Evolutionary conservation across 345 rosid species (phyloP), one percentile per base, ranked within the genome.

Genomic region (Gossypium herbaceum): DNA sequence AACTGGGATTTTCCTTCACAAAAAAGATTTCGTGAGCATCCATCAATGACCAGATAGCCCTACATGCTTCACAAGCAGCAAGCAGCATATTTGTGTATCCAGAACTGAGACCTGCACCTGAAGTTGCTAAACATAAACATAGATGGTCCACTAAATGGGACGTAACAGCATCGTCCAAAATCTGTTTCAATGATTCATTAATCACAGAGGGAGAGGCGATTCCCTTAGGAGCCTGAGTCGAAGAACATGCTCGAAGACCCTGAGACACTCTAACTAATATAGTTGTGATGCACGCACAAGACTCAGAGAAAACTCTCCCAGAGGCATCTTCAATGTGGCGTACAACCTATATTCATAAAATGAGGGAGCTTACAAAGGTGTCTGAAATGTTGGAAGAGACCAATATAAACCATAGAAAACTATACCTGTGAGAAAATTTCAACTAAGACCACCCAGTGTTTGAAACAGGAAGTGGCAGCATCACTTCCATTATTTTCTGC

Each of bases 371-470:
- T 24, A 51, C 68, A 41, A 39, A 45, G 58, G 75, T 22, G 29
- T 20, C 59, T 47, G 44, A 10, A 20, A 22, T 60, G 1, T 27
- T 59, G 45, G 45, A 15, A 61, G 66, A 75, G 74, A 75, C 22
- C 24, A 75, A 75, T 43, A 73, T 19, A 62, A 12, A 29, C n/a
- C 17, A 34, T 12, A 50, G 62, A 55, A 63, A 60, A 60, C 78
- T 76, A 72, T 72, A 95, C 99, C 99, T 91, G 92, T 41, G 91
- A 80, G 84, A 88, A 95, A 58, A 90, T 88, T 79, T 95, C 88
- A 73, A 85, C 89, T 77, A 91, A 24, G 76, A 85, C 87, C 85
- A 94, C 90, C 98, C 99, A 93, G 77, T 95, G 92, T 62, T 84
- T 89, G 85, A 90, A 86, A 81, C 78, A 89, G 71, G 97, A 88